Base-by-base conservation (phyloP, 805 yeast genomes). In the Pichia deserticola region DNA sequence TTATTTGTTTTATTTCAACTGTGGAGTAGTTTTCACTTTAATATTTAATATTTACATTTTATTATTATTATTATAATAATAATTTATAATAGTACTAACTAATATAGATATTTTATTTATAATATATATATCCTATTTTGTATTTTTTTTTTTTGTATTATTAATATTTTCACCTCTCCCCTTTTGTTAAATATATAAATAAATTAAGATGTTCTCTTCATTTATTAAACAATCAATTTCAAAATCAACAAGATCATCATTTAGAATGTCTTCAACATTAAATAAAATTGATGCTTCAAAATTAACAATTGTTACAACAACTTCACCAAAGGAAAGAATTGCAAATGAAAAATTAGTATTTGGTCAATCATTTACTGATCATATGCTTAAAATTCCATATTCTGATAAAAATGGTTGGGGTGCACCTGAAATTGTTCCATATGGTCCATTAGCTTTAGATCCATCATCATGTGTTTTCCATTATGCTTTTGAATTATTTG, bases 381-480 rank as follows among this genome's bases (percentile, higher is more conserved):
- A 92, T 66, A 92, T 92, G 88, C 73, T 92, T 64, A 79, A 85
- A 60, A 71, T 89, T 46, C 89, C 88, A 64, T 93, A 97, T 96
- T 78, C 79, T 51, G 72, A 73, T 33, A 73, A 75, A 49, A 62
- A 69, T 4, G 98, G 98, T 45, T 92, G 99, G 99, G 84, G 73
- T 10, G 69, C 78, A n/a, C 98, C 99, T 42, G 79, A 78, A 64
- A 90, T 92, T 66, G 78, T 79, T 57, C 97, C 98, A 28, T 89
- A 87, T 65, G 90, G 84, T 47, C 79, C 80, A 45, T 70, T 92
- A 48, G 60, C 74, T 15, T 68, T 92, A 51, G 97, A 90, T 62
- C 99, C 99, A 30, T 82, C 96, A 25, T 72, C 93, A 20, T 79
- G 86, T 66, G 98, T 90, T 35, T 82, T 92, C 72, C 99, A 92